These are phyloP conservation scores for Metarhizium humberi DNA, from an alignment of 2,329 filamentous ascomycete genomes.

Conservation along the genomic window DNA sequence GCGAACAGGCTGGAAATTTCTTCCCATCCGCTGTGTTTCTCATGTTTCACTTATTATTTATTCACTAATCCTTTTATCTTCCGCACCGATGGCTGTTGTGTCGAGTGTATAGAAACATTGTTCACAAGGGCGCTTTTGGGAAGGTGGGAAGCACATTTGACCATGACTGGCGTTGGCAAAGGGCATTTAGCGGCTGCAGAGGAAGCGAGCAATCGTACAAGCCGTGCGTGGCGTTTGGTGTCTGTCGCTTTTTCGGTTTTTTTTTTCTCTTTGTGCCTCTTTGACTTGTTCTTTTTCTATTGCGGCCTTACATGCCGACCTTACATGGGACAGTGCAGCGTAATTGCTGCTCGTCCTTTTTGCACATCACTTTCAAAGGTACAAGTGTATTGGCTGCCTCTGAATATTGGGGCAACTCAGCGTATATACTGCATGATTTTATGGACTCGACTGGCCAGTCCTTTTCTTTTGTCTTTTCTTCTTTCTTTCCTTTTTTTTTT, in stretches of 20 bases:
- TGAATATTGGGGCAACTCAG: neutral
- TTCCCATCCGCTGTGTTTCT: too few species aligned
- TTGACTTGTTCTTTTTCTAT: neutral
- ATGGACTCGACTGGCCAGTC: too few species aligned
- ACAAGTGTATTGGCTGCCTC: too few species aligned
- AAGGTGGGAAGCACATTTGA: neutral
- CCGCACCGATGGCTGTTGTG: neutral
- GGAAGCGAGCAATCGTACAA: slow-evolving; percentile 5
- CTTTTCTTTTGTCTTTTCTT: too few species aligned
- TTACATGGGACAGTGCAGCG: too few species aligned
- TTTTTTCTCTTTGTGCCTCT: neutral
- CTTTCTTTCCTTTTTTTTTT: neutral
- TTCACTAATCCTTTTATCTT: neutral
- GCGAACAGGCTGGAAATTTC: too few species aligned
- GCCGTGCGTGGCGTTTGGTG: slow-evolving; percentile 1
- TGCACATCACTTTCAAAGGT: too few species aligned
- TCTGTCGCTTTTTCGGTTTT: neutral
- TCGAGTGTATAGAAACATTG: neutral
- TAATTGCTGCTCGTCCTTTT: too few species aligned
- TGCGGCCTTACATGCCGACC: too few species aligned
- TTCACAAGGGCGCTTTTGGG: neutral
- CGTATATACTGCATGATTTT: neutral
- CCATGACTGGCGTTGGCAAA: neutral
- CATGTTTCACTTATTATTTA: neutral
- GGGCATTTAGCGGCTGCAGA: neutral